Conservation (phyloP, 345 rosid genomes). For the Diplotaxis tenuifolia region DNA sequence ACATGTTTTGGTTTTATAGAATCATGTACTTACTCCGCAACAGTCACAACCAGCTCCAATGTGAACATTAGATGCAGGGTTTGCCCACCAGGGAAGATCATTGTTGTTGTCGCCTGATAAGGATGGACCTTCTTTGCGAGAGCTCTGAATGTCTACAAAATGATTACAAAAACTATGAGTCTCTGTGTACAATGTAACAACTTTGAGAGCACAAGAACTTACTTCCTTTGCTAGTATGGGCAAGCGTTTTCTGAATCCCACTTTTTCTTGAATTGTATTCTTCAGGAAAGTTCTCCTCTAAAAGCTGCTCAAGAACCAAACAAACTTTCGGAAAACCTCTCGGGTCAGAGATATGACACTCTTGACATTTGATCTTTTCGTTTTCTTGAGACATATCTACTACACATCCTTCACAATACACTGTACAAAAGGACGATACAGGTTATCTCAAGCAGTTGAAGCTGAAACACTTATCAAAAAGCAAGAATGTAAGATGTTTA, state of each 20-base stretch:
- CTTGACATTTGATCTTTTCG: constrained; percentile 56
- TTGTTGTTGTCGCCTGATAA: constrained; percentile 9
- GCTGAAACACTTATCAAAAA: neutral
- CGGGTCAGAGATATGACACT: constrained; percentile 62
- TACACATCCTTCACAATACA: constrained; percentile 70
- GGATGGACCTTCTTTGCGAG: constrained; percentile 27
- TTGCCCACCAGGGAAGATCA: constrained; percentile 25
- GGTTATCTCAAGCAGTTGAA: neutral
- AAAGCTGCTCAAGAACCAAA: constrained; percentile 58
- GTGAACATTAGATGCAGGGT: constrained; percentile 40
- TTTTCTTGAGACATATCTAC: constrained; percentile 35
- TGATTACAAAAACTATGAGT: constrained; percentile 4
- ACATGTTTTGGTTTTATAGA: neutral
- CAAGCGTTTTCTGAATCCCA: constrained; percentile 35
- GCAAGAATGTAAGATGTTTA: constrained; percentile 30
- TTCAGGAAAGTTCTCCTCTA: constrained; percentile 51
- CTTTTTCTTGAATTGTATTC: constrained; percentile 61
- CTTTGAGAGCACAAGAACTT: constrained; percentile 22
- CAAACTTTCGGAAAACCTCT: constrained; percentile 60
- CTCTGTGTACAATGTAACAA: neutral
- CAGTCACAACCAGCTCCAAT: constrained; percentile 61
- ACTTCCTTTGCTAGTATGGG: constrained; percentile 32
- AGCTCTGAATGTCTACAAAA: constrained; percentile 39
- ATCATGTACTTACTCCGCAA: constrained; percentile 48
- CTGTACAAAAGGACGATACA: constrained; percentile 37